phyloP scores from a whole-genome alignment of 495 filamentous ascomycete genomes.

The Delitschia confertaspora region DNA sequence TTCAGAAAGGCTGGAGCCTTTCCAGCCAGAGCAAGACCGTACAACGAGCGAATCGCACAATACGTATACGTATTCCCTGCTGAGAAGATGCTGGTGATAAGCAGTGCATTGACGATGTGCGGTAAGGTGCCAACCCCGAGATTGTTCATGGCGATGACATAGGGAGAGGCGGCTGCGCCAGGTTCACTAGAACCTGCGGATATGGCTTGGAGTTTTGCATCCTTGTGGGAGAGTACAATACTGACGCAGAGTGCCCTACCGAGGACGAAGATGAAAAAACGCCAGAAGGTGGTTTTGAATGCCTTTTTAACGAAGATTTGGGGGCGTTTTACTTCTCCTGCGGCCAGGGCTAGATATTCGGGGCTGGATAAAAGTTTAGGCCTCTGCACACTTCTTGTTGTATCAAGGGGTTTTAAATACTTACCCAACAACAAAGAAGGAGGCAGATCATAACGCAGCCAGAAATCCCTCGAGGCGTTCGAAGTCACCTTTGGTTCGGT shows the following conservation, averaged over 20 bases:
- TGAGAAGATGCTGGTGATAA: slow-evolving; percentile 69
- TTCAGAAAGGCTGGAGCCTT: slow-evolving; percentile 58
- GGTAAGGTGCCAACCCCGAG: slow-evolving; percentile 61
- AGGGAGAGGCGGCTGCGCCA: slow-evolving; percentile 60
- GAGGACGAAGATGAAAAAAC: no score
- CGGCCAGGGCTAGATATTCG: background rate
- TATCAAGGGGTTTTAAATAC: no score
- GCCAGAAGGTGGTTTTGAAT: no score
- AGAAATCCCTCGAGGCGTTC: no score
- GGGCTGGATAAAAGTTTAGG: no score
- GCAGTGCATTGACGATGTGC: slow-evolving; percentile 70
- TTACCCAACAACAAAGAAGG: no score
- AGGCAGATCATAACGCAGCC: no score
- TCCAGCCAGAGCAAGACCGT: slow-evolving; percentile 60
- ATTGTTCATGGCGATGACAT: slow-evolving; percentile 78
- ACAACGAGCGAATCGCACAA: slow-evolving; percentile 66
- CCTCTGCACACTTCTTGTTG: no score
- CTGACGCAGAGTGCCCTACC: no score
- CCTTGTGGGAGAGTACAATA: no score
- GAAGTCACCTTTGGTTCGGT: slow-evolving; percentile 32
- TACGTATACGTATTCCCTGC: slow-evolving; percentile 82
- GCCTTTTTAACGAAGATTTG: no score
- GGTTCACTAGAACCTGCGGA: slow-evolving; percentile 21
- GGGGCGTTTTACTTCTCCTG: no score
- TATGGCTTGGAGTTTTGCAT: slow-evolving; percentile 34